phyloP scores from a whole-genome alignment of 1,284 basidiomycete species.

The Ceratobasidium sp. region DNA sequence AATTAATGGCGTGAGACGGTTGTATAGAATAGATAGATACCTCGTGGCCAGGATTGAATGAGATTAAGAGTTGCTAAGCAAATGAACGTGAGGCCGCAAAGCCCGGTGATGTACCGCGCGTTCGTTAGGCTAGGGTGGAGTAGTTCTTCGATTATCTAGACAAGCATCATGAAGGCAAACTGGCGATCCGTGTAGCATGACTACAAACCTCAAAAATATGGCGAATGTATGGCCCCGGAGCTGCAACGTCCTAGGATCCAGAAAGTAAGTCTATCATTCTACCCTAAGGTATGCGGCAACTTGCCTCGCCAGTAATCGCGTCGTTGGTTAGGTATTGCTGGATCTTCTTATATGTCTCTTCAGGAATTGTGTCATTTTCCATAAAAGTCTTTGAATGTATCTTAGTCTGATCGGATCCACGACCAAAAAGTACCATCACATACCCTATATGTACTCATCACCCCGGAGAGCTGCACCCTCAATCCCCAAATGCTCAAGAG shows the following conservation, averaged over 20 bases:
- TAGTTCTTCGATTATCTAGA: not conserved
- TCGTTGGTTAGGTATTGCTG: not conserved
- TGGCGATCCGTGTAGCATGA: too few relatives aligned
- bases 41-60: not conserved
- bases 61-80: not conserved
- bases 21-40: not conserved
- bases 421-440: too few relatives aligned
- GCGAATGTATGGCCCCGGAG: not conserved
- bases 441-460: too few relatives aligned
- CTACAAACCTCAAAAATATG: not conserved
- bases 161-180: not conserved
- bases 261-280: not conserved
- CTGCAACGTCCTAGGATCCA: not conserved
- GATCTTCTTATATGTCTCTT: not conserved
- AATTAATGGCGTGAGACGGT: not conserved
- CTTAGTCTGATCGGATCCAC: too few relatives aligned
- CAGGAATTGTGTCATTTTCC: not conserved
- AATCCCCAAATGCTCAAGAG: too few relatives aligned
- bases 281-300: not conserved
- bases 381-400: not conserved
- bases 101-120: not conserved
- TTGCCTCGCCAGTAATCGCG: not conserved
- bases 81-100: not conserved
- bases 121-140: not conserved
- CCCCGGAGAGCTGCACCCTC: too few relatives aligned